Conservation (phyloP, 805 yeast species). For the Starmerella davenportii region DNA sequence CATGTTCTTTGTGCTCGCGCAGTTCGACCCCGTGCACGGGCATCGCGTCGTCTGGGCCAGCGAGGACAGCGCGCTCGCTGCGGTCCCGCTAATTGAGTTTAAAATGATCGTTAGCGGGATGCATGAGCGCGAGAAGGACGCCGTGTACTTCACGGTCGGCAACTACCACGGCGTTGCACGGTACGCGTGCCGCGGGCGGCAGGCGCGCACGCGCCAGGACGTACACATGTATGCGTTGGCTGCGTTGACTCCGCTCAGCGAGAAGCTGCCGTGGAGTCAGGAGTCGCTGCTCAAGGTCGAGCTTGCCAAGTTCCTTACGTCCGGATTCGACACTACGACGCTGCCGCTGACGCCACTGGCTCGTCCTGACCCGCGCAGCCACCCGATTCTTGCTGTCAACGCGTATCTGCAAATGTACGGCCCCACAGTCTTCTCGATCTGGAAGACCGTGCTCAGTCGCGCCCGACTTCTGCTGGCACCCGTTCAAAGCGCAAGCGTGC, state of each 20-base stretch:
- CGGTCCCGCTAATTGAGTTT: slow-evolving; percentile 36
- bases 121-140: slow-evolving; percentile 35
- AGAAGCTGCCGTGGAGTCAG: slow-evolving; percentile 13
- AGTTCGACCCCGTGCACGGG: slow-evolving; percentile 37
- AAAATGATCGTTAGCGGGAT: slow-evolving; percentile 54
- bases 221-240: slow-evolving; percentile 15
- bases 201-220: slow-evolving; percentile 7
- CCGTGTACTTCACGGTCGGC: slow-evolving; percentile 31
- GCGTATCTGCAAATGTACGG: slow-evolving; percentile 36
- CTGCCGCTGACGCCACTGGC: slow-evolving; percentile 1
- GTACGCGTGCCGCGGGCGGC: slow-evolving; percentile 4
- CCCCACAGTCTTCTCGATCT: slow-evolving; percentile 45
- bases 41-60: slow-evolving; percentile 31
- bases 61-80: slow-evolving; percentile 9
- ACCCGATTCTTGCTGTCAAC: slow-evolving; percentile 26
- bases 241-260: slow-evolving; percentile 10
- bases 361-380: slow-evolving; percentile 13
- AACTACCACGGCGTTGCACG: slow-evolving; percentile 14
- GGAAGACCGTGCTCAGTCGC: slow-evolving; percentile 45
- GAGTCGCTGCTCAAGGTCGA: slow-evolving; percentile 11
- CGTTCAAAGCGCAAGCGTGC: slow-evolving; percentile 4
- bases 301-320: slow-evolving; percentile 11
- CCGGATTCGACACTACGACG: neutral
- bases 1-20: slow-evolving; percentile 26
- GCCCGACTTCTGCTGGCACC: slow-evolving; percentile 32